Percentiles rank a stretch among this genome's conserved stretches.
Evolutionary conservation across 805 yeast genomes (phyloP).

Genomic region (Sugiyamaella americana): DNA sequence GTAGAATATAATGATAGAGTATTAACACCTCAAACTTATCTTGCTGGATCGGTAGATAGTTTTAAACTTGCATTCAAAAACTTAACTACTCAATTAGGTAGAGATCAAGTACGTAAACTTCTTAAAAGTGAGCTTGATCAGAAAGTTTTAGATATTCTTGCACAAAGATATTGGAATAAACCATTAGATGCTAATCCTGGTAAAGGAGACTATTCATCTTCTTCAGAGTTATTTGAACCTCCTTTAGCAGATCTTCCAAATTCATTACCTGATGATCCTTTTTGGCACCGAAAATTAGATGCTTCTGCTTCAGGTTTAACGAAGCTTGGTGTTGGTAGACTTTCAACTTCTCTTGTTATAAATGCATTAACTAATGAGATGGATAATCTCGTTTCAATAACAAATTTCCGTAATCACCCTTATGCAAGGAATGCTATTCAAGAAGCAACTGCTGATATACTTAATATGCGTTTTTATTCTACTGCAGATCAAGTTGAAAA

Average conservation of each 20-base stretch:
- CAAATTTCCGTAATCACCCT: conserved; percentile 81
- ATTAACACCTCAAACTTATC: conserved; percentile 87
- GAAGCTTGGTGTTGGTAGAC: conserved; percentile 88
- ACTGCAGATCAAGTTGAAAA: conserved; percentile 99
- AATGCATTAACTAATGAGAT: conserved; percentile 75
- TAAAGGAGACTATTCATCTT: conserved; percentile 2
- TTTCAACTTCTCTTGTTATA: conserved; percentile 76
- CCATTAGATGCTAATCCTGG: conserved; percentile 30
- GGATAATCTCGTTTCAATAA: conserved; percentile 61
- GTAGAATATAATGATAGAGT: conserved; percentile 95
- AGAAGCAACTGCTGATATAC: conserved; percentile 77
- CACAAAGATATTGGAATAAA: conserved; percentile 88
- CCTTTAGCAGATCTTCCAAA: conserved; percentile 50
- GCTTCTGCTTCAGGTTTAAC: conserved; percentile 77
- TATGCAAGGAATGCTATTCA: conserved; percentile 71
- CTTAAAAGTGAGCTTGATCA: conserved; percentile 85
- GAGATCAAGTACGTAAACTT: conserved; percentile 73
- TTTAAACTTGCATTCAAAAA: conserved; percentile 84
- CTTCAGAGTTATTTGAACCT: conserved; percentile 35
- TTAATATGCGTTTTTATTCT: conserved; percentile 71
- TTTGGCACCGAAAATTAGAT: conserved; percentile 86
- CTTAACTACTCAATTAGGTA: conserved; percentile 71
- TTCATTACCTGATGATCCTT: conserved; percentile 59
- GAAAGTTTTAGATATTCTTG: conserved; percentile 75
- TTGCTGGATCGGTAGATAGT: conserved; percentile 85